Evolutionary conservation across 176 grass and related monocot genomes (phyloP).

Genomic region (Cenchrus fungigraminus): DNA sequence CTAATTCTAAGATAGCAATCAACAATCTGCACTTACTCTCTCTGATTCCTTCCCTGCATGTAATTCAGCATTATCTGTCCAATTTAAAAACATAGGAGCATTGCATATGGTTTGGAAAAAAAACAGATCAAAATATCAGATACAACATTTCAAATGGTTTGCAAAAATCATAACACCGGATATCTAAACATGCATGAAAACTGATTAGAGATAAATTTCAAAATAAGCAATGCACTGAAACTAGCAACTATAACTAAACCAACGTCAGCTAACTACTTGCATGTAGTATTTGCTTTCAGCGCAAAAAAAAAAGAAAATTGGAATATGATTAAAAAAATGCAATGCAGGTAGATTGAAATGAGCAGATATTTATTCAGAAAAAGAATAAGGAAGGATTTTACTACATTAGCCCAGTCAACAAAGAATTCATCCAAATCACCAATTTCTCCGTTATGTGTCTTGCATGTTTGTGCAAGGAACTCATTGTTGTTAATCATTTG

Average conservation of each 20-base stretch:
- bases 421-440: conserved; percentile 15
- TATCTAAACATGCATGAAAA: neutral
- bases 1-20: neutral
- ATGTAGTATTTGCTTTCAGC: neutral
- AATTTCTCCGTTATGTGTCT: neutral
- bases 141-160: neutral
- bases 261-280: neutral
- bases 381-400: conserved; percentile 28
- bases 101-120: neutral
- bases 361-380: neutral
- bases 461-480: neutral
- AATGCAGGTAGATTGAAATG: neutral
- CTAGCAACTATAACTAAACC: neutral
- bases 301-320: neutral
- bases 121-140: neutral
- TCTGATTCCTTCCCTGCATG: too few species aligned
- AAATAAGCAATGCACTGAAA: neutral
- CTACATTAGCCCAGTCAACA: neutral
- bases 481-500: conserved; percentile 10
- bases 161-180: neutral
- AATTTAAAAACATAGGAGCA: neutral
- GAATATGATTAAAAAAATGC: neutral
- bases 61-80: neutral
- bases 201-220: too few species aligned
- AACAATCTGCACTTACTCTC: neutral